A percentile compares a stretch with the other conserved stretches of the same genome.
Conservation (phyloP, 345 rosid genomes). For the Populus euphratica region DNA sequence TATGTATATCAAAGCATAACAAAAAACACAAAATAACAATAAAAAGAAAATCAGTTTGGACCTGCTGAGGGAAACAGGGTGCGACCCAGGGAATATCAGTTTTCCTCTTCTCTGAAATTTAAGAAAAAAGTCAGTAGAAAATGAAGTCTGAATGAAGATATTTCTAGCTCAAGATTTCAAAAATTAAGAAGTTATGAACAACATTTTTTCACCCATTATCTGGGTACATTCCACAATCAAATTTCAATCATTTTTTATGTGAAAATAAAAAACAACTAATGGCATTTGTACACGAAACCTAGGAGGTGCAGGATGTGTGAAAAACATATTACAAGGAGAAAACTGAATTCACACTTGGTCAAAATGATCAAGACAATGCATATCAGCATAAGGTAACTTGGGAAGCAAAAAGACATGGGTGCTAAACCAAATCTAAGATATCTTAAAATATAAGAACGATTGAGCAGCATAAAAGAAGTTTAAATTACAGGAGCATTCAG, state of each 20-base stretch:
- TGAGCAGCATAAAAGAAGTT: not conserved
- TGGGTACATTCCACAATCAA: not conserved
- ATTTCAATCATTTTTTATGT: not conserved
- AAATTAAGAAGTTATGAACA: not conserved
- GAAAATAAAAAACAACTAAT: not conserved
- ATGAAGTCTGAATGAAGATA: slow-evolving; percentile 10
- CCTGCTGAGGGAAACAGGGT: slow-evolving; percentile 87
- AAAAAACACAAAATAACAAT: not conserved
- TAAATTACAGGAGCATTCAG: slow-evolving; percentile 52
- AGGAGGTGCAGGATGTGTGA: not conserved
- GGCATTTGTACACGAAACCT: not conserved
- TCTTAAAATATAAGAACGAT: not conserved
- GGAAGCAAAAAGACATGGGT: not conserved
- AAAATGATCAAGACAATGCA: not conserved
- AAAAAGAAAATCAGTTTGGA: slow-evolving; percentile 14
- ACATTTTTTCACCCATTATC: not conserved
- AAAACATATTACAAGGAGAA: not conserved
- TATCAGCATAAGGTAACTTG: not conserved
- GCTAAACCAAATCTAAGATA: not conserved
- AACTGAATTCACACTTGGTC: not conserved
- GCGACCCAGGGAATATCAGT: slow-evolving; percentile 74
- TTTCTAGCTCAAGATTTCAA: not conserved
- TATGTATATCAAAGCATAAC: not conserved
- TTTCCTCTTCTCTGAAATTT: slow-evolving; percentile 60
- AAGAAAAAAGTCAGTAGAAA: slow-evolving; percentile 3